Percentiles rank a stretch among this genome's conserved stretches.
Conservation (phyloP, 2,329 filamentous ascomycete species). For the Pezizomycotina sp. region DNA sequence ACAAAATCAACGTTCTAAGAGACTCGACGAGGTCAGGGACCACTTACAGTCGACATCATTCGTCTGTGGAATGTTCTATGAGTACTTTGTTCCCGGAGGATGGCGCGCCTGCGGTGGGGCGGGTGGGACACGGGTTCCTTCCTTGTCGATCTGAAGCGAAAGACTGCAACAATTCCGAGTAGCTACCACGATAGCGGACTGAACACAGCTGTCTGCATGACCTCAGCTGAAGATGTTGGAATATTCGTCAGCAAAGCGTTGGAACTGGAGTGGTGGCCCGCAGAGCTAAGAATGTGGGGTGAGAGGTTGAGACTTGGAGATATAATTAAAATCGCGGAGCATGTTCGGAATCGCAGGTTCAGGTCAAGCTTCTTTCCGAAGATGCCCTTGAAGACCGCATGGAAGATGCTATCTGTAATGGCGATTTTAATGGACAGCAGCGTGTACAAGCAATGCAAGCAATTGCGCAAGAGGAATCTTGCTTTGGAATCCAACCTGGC, state of each 20-base stretch:
- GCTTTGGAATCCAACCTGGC: no score
- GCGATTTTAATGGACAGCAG: no score
- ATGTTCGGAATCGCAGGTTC: no score
- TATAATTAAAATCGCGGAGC: slow-evolving; percentile 19
- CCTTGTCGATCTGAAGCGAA: slow-evolving; percentile 19
- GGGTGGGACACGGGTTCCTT: slow-evolving; percentile 19
- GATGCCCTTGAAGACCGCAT: no score
- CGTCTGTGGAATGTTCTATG: slow-evolving; percentile 23
- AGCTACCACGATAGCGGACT: slow-evolving; percentile 5
- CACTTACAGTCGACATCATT: slow-evolving; percentile 20
- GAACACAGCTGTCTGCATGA: slow-evolving; percentile 20
- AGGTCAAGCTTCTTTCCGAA: no score
- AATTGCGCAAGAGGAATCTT: no score
- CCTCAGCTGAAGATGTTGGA: slow-evolving; percentile 21
- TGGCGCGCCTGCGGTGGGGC: slow-evolving; percentile 16
- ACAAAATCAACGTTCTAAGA: slow-evolving; percentile 21
- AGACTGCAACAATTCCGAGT: slow-evolving; percentile 19
- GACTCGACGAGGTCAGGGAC: slow-evolving; percentile 21
- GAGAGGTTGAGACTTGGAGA: slow-evolving; percentile 20
- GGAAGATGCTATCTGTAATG: no score
- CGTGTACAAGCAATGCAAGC: no score
- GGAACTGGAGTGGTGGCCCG: slow-evolving; percentile 20
- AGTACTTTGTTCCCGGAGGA: slow-evolving; percentile 23
- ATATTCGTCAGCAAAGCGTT: slow-evolving; percentile 21
- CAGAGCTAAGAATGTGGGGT: slow-evolving; percentile 22